Base-by-base conservation (phyloP, 2,329 filamentous ascomycete genomes). In the Coniochaeta sp. region DNA sequence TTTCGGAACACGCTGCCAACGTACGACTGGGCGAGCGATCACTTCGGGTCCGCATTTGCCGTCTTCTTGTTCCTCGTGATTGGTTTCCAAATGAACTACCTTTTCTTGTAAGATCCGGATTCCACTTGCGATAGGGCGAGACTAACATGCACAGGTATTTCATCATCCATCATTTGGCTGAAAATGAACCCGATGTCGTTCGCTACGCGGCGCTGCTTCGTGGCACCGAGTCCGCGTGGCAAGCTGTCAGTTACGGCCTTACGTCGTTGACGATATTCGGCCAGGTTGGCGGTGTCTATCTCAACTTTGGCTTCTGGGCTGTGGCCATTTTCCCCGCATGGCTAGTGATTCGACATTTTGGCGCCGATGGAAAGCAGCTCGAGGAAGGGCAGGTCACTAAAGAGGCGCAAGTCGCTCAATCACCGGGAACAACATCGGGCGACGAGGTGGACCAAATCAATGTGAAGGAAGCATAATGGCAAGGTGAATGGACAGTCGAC, bases 51-150 rank as follows among this genome's bases (percentile, higher is more conserved):
- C 42, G 85, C 80, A 0, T 91, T 91, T 65, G 83, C 80, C 0
- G 76, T 90, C 19, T 91, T 88, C 70, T 67, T 91, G 6, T 83
- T 91, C 65, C 79, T 89, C 65, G 84, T 85, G 0, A 73, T 83
- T 12, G 83, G 86, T 0, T 91, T 91, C 65, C 88, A 91, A 72
- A 65, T 90, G 8, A 91, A 91, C 70, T 91, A 91, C 68, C 78
- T 90, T 64, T 90, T 86, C 69, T 72, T 90, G 77, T 87, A 55
- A 62, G 61, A 50, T 3, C 42, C 24, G 6, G 19, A 28, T 32
- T 14, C 40, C 30, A 36, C 59, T 19, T 30, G 9, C 26, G 10
- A 26, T 30, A 24, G 28, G 22, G 9, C 36, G 42, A 17, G 57
- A 57, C 57, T 61, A 12, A 47, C 34, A 3, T 7, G 44, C 2